phyloP scores from a whole-genome alignment of 352 stramenopile genomes.

The Blastocystis sp. region DNA sequence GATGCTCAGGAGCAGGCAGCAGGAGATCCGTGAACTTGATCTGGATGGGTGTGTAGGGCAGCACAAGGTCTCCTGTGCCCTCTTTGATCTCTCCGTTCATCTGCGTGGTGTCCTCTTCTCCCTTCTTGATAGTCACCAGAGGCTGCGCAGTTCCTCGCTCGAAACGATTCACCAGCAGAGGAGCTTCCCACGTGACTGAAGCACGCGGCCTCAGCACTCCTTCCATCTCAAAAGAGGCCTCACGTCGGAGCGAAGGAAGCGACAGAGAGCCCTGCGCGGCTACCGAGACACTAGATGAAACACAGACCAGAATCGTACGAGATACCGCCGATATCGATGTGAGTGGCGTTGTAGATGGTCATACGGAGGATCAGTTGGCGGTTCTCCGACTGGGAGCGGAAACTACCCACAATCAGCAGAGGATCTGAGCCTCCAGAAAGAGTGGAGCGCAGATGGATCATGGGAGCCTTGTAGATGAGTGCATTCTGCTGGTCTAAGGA shows the following conservation, averaged over 20 bases:
- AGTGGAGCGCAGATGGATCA: conserved; percentile 44
- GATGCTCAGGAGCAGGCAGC: conserved; percentile 19
- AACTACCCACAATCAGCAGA: conserved; percentile 52
- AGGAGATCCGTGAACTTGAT: conserved; percentile 62
- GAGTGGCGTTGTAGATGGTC: conserved; percentile 47
- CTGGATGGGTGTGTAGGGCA: conserved; percentile 61
- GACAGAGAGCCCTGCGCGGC: conserved; percentile 35
- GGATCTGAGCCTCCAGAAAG: conserved; percentile 47
- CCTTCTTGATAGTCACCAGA: conserved; percentile 47
- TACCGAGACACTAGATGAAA: conserved; percentile 4
- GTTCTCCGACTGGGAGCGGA: conserved; percentile 41
- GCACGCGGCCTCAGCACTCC: conserved; percentile 28
- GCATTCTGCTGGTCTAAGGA: not conserved
- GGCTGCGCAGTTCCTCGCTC: conserved; percentile 59
- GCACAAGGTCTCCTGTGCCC: conserved; percentile 43
- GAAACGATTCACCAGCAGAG: conserved; percentile 47
- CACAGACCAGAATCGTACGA: not conserved
- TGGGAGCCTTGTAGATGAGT: conserved; percentile 30
- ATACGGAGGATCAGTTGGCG: conserved; percentile 58
- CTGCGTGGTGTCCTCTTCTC: not conserved
- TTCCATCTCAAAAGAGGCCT: conserved; percentile 57
- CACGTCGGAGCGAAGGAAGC: not conserved
- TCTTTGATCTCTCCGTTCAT: conserved; percentile 34
- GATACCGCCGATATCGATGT: conserved; percentile 45
- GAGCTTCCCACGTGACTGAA: conserved; percentile 54